These are phyloP conservation scores for Stephanodiscus minutulus DNA, from an alignment of 108 stramenopile genomes.

Conservation along the genomic window DNA sequence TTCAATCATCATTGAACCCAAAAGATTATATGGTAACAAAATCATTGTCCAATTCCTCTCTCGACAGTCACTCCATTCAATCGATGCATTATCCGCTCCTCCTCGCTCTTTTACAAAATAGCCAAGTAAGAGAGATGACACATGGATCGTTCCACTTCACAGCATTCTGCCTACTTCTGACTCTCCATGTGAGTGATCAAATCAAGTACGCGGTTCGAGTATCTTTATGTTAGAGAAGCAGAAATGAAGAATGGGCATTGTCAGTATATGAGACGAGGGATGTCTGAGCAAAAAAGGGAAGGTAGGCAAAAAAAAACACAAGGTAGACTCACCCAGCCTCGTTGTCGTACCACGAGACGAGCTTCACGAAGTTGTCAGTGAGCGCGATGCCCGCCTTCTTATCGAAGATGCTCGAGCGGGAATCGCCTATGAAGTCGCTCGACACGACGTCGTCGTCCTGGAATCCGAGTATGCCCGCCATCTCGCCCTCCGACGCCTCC, in stretches of 20 bases:
- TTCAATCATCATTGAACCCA: no score
- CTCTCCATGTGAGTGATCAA: conserved; percentile 95
- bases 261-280: neutral
- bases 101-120: no score
- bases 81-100: no score
- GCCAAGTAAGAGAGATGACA: neutral
- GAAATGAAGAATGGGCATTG: neutral
- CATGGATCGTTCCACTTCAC: no score
- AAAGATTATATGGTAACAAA: no score
- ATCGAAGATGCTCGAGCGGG: conserved; percentile 95
- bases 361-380: conserved; percentile 98
- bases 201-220: conserved; percentile 83
- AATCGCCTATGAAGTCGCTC: conserved; percentile 93
- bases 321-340: conserved; percentile 78
- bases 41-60: no score
- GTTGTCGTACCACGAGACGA: conserved; percentile 99
- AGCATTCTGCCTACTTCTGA: conserved; percentile 28
- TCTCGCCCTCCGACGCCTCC: conserved; percentile 92
- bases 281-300: neutral
- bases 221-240: neutral
- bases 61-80: no score
- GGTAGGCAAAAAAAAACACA: conserved; percentile 69
- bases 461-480: conserved; percentile 96
- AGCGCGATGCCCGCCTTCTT: conserved; percentile 98
- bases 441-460: conserved; percentile 95